Percentiles rank a stretch among this genome's conserved stretches.
Conservation (phyloP, 495 filamentous ascomycete genomes). For the Melanomma pulvis-pyrius region DNA sequence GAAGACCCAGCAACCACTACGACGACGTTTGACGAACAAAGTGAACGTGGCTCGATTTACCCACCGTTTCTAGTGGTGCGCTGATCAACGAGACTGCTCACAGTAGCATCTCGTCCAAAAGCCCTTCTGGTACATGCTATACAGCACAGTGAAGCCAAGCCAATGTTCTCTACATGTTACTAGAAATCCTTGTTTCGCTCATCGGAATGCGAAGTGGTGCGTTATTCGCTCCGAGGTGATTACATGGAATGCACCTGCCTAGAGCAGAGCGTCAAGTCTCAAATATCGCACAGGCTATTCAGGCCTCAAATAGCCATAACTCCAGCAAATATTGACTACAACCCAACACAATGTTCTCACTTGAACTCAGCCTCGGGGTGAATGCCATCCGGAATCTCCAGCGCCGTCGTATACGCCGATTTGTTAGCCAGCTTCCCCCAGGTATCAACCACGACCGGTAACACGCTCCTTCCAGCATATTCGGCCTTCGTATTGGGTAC, state of each 20-base stretch:
- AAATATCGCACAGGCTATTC: too few relatives aligned
- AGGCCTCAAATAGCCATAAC: too few relatives aligned
- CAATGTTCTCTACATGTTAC: too few relatives aligned
- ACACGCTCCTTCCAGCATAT: constrained; percentile 34
- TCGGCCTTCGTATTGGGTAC: constrained; percentile 38
- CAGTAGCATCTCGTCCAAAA: not conserved
- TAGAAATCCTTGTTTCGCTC: too few relatives aligned
- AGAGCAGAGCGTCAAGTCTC: too few relatives aligned
- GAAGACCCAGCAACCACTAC: too few relatives aligned
- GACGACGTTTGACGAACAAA: not conserved
- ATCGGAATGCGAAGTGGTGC: too few relatives aligned
- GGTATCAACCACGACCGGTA: constrained; percentile 28
- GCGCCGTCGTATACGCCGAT: constrained; percentile 37
- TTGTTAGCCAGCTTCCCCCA: constrained; percentile 30
- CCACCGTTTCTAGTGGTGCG: not conserved
- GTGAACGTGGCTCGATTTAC: not conserved
- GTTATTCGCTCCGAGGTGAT: too few relatives aligned
- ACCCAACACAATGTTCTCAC: not conserved
- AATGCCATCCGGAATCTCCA: constrained; percentile 43
- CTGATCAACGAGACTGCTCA: not conserved
- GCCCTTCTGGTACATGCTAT: too few relatives aligned
- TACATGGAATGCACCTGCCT: too few relatives aligned
- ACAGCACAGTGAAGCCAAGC: too few relatives aligned
- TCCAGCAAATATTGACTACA: not conserved
- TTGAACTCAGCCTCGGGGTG: constrained; percentile 38